These are phyloP conservation scores for Blastobotrys buckinghamii DNA, from an alignment of 1,139 yeast genomes.

Conservation along the genomic window DNA sequence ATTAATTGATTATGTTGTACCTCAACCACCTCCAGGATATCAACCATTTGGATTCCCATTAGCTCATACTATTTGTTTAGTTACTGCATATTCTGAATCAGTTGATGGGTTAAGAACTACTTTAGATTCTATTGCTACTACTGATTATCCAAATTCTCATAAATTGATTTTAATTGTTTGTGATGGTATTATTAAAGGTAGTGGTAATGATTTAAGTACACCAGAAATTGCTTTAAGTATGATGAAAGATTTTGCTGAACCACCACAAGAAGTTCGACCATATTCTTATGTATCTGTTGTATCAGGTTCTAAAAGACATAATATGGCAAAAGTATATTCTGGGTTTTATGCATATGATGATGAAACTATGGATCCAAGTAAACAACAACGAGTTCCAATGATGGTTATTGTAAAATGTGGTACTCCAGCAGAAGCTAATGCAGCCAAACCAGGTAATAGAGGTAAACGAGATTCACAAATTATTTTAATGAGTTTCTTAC, in stretches of 20 bases:
- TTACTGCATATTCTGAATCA: constrained; percentile 94
- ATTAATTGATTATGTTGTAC: constrained; percentile 65
- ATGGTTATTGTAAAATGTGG: constrained; percentile 32
- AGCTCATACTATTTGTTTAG: constrained; percentile 75
- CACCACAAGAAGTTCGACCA: constrained; percentile 24
- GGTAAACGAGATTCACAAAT: constrained; percentile 37
- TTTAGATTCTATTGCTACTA: constrained; percentile 83
- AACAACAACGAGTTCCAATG: constrained; percentile 58
- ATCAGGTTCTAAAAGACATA: constrained; percentile 28
- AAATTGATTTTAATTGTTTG: constrained; percentile 78
- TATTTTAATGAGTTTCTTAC: constrained; percentile 32
- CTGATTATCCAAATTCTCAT: constrained; percentile 93
- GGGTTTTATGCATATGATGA: constrained; percentile 29
- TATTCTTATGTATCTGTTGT: constrained; percentile 31
- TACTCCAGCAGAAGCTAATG: constrained; percentile 33
- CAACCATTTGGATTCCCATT: constrained; percentile 87
- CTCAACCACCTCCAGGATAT: constrained; percentile 86
- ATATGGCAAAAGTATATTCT: constrained; percentile 30
- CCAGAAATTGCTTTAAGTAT: constrained; percentile 32
- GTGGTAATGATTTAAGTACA: constrained; percentile 45
- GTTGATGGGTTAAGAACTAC: constrained; percentile 80
- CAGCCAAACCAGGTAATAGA: constrained; percentile 32
- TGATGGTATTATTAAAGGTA: constrained; percentile 92
- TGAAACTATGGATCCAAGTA: constrained; percentile 38
- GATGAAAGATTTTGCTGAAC: constrained; percentile 55